phyloP scores from a whole-genome alignment of 163 green algal genomes.

The Trebouxia gelatinosa region DNA sequence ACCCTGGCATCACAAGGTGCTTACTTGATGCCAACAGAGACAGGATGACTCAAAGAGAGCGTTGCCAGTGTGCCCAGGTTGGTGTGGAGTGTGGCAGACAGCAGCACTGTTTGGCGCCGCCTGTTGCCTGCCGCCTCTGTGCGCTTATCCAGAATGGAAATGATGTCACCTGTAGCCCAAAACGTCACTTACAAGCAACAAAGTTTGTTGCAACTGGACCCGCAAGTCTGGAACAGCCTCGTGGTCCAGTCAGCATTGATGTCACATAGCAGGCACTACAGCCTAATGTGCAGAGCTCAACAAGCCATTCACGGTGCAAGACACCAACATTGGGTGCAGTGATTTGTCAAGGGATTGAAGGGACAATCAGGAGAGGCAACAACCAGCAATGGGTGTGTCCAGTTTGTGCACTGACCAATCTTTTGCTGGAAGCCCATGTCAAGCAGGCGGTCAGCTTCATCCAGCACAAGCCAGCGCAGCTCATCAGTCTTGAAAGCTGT shows the following conservation, averaged over 20 bases:
- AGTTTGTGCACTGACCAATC: slow-evolving; percentile 61
- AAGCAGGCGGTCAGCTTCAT: slow-evolving; percentile 90
- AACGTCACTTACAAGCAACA: neutral
- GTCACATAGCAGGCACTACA: no score
- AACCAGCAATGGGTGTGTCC: no score
- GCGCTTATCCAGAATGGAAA: slow-evolving; percentile 49
- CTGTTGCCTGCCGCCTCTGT: slow-evolving; percentile 25
- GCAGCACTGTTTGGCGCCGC: slow-evolving; percentile 35
- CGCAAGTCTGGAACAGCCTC: neutral
- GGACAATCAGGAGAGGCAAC: no score
- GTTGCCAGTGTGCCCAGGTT: slow-evolving; percentile 66
- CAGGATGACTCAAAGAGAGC: slow-evolving; percentile 68
- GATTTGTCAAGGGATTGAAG: no score
- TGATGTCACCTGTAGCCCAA: slow-evolving; percentile 26
- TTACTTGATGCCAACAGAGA: slow-evolving; percentile 63
- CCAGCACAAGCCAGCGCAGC: slow-evolving; percentile 89
- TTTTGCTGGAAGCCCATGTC: slow-evolving; percentile 93
- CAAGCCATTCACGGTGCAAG: no score
- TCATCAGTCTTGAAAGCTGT: slow-evolving; percentile 55
- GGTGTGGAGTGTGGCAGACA: slow-evolving; percentile 78
- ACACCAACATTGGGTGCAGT: no score
- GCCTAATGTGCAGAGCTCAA: no score
- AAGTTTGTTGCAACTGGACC: no score
- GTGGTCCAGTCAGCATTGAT: no score
- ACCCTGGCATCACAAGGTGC: neutral